A percentile compares a stretch with the other conserved stretches of the same genome.
These are phyloP conservation scores for Graphilbum ipis-grandicollis DNA, from an alignment of 2,329 filamentous ascomycete species.

Conservation along the genomic window DNA sequence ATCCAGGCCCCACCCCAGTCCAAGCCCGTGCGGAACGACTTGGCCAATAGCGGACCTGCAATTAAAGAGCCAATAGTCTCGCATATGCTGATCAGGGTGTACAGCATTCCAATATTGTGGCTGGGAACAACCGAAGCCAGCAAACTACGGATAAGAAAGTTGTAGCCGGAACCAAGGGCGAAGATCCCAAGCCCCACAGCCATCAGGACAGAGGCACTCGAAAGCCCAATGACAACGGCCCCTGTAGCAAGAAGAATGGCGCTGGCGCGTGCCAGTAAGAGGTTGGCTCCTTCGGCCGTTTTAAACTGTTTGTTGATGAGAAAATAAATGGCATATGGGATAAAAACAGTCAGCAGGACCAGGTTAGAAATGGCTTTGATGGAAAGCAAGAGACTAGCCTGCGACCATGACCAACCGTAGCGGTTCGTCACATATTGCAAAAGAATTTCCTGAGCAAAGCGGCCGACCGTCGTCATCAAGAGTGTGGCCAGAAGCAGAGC, in stretches of 20 bases:
- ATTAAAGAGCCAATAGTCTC: background rate
- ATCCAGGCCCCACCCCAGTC: background rate
- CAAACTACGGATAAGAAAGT: background rate
- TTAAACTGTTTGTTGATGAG: background rate
- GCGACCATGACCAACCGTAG: background rate
- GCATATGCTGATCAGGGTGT: background rate
- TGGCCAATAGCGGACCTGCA: background rate
- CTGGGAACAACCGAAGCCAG: background rate
- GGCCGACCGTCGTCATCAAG: background rate
- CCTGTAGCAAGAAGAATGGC: background rate
- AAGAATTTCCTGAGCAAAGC: background rate
- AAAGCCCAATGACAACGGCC: background rate
- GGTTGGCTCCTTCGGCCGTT: background rate
- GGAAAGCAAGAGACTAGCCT: background rate
- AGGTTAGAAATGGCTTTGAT: background rate
- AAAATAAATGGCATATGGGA: background rate
- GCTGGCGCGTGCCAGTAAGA: background rate
- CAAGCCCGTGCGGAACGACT: background rate
- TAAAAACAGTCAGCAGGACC: background rate
- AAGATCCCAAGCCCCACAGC: background rate
- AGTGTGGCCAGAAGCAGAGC: background rate
- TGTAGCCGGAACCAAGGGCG: background rate
- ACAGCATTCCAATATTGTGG: background rate
- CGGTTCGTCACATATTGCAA: background rate
- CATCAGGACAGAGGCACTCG: background rate